Base-by-base conservation (phyloP, 164 flowering plant species). In the Chimonanthus salicifolius region DNA sequence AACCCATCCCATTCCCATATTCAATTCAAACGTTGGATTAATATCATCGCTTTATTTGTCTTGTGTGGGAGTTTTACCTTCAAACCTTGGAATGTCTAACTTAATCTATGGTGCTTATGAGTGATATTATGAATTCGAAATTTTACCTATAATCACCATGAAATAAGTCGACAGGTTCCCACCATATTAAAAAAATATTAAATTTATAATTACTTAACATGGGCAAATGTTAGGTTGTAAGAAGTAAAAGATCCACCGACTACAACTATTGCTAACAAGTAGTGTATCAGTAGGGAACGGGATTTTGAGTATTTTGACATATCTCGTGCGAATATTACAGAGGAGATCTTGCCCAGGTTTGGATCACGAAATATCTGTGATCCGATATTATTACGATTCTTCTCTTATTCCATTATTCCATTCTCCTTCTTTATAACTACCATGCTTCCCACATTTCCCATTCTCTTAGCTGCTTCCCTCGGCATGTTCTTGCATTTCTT, bases 291-390 rank as follows among this genome's bases (percentile, higher is more conserved):
- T 9, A 51, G 58, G 15, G 60, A 10, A 54, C 15, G 60, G 60
- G 15, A 16, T 13, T 8, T 15, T 51, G 60, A 54, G n/a, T 54
- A 54, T 16, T 13, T 54, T 54, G 60, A 16, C 33, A 54, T 13
- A 54, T 54, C 11, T 54, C 15, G 60, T 54, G 60, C 60, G 60
- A 54, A 54, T 54, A 54, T 54, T 5, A 54, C 43, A 62, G 68
- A 6, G 68, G 44, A 47, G 16, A 45, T 44, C 3, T 11, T 21
- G 15, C 15, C 68, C n/a, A 63, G 74, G 33, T 11, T 33, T 43
- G 47, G 85, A 87, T 87, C 89, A 82, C 87, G 82, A 80, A 81
- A 82, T 80, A 87, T 85, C 90, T 82, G 83, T 76, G 82, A 78
- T 67, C 67, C 46, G 73, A 78, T 79, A 65, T 70, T 67, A 74